phyloP scores from a whole-genome alignment of 345 rosid species.

The Eucalyptus fibrosa region DNA sequence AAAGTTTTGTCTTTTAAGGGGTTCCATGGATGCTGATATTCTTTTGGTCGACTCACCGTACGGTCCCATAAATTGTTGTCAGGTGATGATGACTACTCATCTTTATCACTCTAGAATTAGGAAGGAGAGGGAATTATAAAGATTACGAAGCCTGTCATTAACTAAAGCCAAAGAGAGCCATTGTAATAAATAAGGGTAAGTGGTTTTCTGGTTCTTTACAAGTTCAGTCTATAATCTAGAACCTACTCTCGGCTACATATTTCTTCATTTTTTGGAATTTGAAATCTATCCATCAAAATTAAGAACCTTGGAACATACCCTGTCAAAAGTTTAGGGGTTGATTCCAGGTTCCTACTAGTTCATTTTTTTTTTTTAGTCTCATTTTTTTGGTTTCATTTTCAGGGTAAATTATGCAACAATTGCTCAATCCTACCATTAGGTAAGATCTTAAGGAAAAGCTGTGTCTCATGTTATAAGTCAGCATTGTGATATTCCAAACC shows the following conservation, averaged over 20 bases:
- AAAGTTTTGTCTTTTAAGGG: not conserved
- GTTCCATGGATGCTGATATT: not conserved
- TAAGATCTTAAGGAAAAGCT: no score
- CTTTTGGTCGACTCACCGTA: not conserved
- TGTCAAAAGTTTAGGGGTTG: rapidly evolving
- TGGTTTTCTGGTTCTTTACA: no score
- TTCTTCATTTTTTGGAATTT: no score
- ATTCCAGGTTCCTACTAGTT: rapidly evolving
- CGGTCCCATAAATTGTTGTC: not conserved
- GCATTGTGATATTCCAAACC: no score
- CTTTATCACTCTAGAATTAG: not conserved
- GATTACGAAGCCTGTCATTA: not conserved
- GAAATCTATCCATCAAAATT: rapidly evolving
- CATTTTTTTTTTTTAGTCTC: no score
- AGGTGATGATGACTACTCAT: not conserved
- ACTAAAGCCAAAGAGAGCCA: not conserved
- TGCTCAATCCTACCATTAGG: no score
- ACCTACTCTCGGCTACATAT: rapidly evolving
- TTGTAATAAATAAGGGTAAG: no score
- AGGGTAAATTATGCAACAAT: no score
- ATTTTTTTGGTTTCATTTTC: no score
- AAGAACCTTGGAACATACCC: rapidly evolving
- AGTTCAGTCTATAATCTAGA: no score
- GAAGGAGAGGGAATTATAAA: not conserved
- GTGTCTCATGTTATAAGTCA: no score